Evolutionary conservation across 108 stramenopile species (phyloP).

Genomic region (Schizochytrium sp.): DNA sequence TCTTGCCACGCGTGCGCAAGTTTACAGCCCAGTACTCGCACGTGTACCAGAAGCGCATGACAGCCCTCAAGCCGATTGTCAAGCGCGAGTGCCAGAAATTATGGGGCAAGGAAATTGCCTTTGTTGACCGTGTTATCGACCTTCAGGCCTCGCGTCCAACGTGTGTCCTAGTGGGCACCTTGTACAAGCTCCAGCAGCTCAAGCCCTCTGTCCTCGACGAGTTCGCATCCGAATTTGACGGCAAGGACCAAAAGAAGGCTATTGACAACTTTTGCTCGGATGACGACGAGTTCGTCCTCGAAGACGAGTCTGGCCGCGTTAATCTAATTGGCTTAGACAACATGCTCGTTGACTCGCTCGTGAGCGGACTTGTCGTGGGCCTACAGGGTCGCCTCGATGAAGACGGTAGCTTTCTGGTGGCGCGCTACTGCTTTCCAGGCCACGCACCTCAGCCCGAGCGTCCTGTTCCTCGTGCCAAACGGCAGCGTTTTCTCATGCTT

Average conservation of each 20-base stretch:
- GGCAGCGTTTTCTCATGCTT: not conserved
- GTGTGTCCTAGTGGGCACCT: conserved; percentile 23
- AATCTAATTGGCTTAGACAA: not conserved
- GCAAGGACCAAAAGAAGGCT: not conserved
- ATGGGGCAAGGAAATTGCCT: not conserved
- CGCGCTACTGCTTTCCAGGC: conserved; percentile 31
- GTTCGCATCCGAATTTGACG: conserved; percentile 29
- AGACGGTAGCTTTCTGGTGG: conserved; percentile 30
- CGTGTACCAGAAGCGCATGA: conserved; percentile 8
- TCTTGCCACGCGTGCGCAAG: not conserved
- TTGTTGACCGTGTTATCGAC: not conserved
- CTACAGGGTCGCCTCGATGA: conserved; percentile 21
- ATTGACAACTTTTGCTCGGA: conserved; percentile 28
- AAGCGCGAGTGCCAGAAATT: not conserved
- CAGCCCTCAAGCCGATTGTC: not conserved
- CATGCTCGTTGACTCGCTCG: not conserved
- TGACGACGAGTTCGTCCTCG: conserved; percentile 39
- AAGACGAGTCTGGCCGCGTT: conserved; percentile 29
- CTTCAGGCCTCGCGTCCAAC: not conserved
- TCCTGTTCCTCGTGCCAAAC: not conserved
- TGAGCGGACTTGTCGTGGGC: conserved; percentile 37
- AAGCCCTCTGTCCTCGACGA: conserved; percentile 41
- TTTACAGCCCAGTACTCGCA: conserved; percentile 5
- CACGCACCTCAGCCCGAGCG: conserved; percentile 1
- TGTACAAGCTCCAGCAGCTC: conserved; percentile 32